phyloP scores from a whole-genome alignment of 2,329 filamentous ascomycete species.

The Cryphonectria radicalis region DNA sequence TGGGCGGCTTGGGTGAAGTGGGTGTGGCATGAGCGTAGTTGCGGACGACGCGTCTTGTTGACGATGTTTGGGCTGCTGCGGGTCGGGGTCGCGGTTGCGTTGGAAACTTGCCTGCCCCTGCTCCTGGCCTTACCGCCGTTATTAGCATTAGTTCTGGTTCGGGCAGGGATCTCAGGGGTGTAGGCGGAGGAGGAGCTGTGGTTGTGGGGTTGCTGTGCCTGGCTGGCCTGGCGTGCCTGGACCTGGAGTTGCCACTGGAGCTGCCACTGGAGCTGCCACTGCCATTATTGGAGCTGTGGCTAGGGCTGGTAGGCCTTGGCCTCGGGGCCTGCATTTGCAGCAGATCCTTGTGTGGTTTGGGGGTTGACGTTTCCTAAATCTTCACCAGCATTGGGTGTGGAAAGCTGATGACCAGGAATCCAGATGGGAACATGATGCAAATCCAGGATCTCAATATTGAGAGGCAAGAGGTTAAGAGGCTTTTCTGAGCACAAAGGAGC shows the following conservation, averaged over 20 bases:
- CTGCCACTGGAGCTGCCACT: background rate
- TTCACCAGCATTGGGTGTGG: background rate
- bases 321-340: background rate
- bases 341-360: background rate
- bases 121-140: no score
- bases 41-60: constrained; percentile 5
- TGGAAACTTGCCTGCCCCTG: constrained; percentile 5
- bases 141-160: background rate
- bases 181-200: no score
- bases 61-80: background rate
- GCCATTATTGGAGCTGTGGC: background rate
- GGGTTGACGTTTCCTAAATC: background rate
- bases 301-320: background rate
- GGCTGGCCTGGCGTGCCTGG: background rate
- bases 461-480: background rate
- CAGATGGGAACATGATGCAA: background rate
- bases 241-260: no score
- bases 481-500: background rate
- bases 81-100: background rate
- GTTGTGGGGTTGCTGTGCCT: constrained; percentile 1
- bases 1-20: background rate
- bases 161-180: constrained; percentile 1
- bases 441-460: background rate
- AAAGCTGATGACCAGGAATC: background rate
- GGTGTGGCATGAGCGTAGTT: background rate